Evolutionary conservation across 2,329 filamentous ascomycete species (phyloP), one percentile per base, ranked within the genome.

Genomic region (Mycosphaerelloides madeirae): DNA sequence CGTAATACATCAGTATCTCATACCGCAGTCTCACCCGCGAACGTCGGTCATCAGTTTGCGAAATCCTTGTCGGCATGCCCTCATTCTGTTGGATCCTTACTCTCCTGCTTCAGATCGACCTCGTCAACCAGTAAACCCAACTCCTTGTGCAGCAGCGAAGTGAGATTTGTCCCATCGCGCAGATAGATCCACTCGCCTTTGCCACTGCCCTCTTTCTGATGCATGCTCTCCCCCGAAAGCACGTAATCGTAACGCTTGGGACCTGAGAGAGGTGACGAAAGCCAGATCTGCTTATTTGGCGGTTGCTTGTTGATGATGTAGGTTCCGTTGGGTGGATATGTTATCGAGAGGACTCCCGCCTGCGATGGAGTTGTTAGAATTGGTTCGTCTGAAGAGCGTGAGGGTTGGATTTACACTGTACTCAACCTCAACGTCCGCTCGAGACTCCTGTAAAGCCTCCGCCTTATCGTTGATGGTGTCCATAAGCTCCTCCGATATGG

Each of bases 271-370:
- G 93, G 93, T 33, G 88, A 95, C 29, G 87, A 93, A 35, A 97
- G 80, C 93, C 93, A 98, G 63, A 98, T 95, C 61, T 84, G 93
- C 74, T 89, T 93, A 75, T 96, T 97, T 15, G 91, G 89, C 0
- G 93, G 93, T 68, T 98, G 93, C 69, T 98, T 98, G 79, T 98
- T 98, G 70, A 98, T 78, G 48, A 98, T 87, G 64, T 94, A 98
- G 22, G 81, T 91, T 50, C 90, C 89, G 39, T 80, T 73, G 11
- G 76, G 72, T 1, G 81, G 79, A 57, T 87, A 80, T 6, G 72
- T 75, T 60, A 97, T 75, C 52, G 83, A 89, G 57, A 97, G 76
- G 44, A 97, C 89, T 43, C 93, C 91, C 42, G 87, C 79, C 90
- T 96, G 58, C 25, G 13, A 38, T n/a, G n/a, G n/a, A n/a, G n/a